Percentiles rank a stretch among this genome's conserved stretches.
Conservation (phyloP, 1,284 basidiomycete species). For the Phenoliferia sp. region DNA sequence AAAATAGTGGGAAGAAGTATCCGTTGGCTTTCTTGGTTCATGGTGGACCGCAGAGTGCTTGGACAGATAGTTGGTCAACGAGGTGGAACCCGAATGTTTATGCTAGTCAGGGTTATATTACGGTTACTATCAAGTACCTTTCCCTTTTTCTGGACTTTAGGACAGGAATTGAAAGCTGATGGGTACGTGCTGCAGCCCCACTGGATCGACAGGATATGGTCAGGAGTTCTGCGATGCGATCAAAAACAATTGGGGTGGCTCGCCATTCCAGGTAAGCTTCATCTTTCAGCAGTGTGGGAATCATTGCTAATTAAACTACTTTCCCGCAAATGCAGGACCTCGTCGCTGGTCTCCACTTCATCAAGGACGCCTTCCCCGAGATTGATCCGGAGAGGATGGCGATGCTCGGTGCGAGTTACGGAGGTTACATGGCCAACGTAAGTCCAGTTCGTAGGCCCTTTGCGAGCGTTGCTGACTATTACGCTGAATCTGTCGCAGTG, state of each 20-base stretch:
- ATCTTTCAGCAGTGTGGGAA: no score
- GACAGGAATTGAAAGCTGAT: slow-evolving; percentile 9
- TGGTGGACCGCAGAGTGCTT: slow-evolving; percentile 65
- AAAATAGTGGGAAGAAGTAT: slow-evolving; percentile 56
- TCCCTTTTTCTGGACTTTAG: slow-evolving; percentile 70
- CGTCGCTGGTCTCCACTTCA: slow-evolving; percentile 34
- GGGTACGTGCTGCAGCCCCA: slow-evolving; percentile 51
- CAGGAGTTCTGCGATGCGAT: slow-evolving; percentile 67
- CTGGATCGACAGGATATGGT: slow-evolving; percentile 31
- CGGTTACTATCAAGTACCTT: slow-evolving; percentile 70
- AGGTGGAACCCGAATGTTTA: slow-evolving; percentile 75
- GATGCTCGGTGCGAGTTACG: slow-evolving; percentile 44
- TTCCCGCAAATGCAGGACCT: slow-evolving; percentile 25
- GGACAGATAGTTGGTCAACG: slow-evolving; percentile 77
- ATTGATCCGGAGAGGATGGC: slow-evolving; percentile 75
- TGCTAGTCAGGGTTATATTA: slow-evolving; percentile 62
- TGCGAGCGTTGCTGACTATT: background rate
- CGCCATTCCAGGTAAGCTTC: slow-evolving; percentile 48
- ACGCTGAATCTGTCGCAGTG: background rate
- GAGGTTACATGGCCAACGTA: slow-evolving; percentile 60
- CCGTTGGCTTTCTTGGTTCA: slow-evolving; percentile 69
- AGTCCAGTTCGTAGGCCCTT: slow-evolving; percentile 45
- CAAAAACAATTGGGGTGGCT: slow-evolving; percentile 63
- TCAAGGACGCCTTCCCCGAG: slow-evolving; percentile 44
- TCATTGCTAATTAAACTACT: no score